Evolutionary conservation across 139 green algal genomes (phyloP).

Genomic region (Chara braunii): DNA sequence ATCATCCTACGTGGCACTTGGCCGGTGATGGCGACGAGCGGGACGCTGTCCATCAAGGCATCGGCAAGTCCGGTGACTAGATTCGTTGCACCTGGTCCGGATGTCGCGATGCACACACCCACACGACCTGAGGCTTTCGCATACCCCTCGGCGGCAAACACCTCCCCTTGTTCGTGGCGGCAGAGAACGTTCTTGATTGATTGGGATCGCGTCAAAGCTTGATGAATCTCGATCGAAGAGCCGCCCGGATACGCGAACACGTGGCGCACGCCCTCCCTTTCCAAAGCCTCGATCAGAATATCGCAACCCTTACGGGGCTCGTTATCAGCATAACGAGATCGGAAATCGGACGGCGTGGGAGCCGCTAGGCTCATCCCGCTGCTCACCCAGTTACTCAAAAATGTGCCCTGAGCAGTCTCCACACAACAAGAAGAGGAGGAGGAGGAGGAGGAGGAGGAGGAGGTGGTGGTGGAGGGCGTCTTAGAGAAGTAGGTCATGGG

Average conservation of each 20-base stretch:
- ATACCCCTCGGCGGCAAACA: constrained; percentile 97
- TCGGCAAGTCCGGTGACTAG: constrained; percentile 96
- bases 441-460: too few relatives aligned
- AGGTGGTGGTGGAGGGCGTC: too few relatives aligned
- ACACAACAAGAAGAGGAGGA: too few relatives aligned
- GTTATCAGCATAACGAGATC: constrained; percentile 52
- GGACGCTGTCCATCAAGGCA: constrained; percentile 90
- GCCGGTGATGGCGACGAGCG: constrained; percentile 95
- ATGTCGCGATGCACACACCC: constrained; percentile 96
- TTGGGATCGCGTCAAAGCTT: constrained; percentile 83
- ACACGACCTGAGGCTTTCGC: constrained; percentile 86
- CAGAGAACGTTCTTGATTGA: constrained; percentile 88
- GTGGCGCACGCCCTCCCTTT: constrained; percentile 78
- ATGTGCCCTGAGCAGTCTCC: too few relatives aligned
- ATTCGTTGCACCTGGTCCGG: constrained; percentile 93
- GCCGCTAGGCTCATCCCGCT: constrained; percentile 32
- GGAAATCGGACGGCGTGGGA: constrained; percentile 15
- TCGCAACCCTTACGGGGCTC: constrained; percentile 87
- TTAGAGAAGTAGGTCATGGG: too few relatives aligned
- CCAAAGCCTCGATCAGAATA: constrained; percentile 91
- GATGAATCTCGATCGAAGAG: constrained; percentile 98
- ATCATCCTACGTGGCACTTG: constrained; percentile 72
- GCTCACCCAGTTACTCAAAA: constrained; percentile 27
- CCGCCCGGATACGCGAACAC: constrained; percentile 82
- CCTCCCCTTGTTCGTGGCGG: constrained; percentile 95